These are phyloP conservation scores for Blastobotrys raffinosifermentans DNA, from an alignment of 1,139 yeast species.

Conservation along the genomic window DNA sequence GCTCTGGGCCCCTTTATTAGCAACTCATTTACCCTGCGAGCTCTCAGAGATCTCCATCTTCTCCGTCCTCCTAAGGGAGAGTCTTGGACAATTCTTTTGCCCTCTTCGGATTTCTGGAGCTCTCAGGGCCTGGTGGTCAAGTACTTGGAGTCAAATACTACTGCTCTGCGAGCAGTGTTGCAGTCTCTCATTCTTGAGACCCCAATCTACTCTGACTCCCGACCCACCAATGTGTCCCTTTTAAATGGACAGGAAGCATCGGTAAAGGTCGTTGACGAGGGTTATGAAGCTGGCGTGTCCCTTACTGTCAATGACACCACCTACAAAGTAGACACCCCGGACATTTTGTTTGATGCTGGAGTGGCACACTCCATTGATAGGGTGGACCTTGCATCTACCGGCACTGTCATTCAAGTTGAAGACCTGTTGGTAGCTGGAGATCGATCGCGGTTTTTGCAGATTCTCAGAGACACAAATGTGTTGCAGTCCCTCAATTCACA, in stretches of 20 bases:
- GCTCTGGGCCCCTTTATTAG: slow-evolving; percentile 52
- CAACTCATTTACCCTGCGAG: slow-evolving; percentile 47
- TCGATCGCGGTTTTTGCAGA: slow-evolving; percentile 39
- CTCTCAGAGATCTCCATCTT: slow-evolving; percentile 46
- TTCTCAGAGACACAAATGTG: slow-evolving; percentile 40
- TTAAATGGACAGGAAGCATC: slow-evolving; percentile 36
- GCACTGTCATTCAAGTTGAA: slow-evolving; percentile 46
- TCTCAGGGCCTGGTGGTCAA: slow-evolving; percentile 54
- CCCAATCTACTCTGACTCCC: slow-evolving; percentile 61
- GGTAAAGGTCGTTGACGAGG: slow-evolving; percentile 12
- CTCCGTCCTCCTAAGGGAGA: slow-evolving; percentile 41
- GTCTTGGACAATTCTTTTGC: slow-evolving; percentile 76
- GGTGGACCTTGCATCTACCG: slow-evolving; percentile 48
- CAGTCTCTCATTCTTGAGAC: slow-evolving; percentile 57
- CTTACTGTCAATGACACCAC: slow-evolving; percentile 26
- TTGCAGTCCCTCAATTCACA: slow-evolving; percentile 22
- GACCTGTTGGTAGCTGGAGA: slow-evolving; percentile 54
- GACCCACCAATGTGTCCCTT: slow-evolving; percentile 24
- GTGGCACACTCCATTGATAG: slow-evolving; percentile 68
- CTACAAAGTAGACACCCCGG: slow-evolving; percentile 41
- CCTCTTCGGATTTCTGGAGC: slow-evolving; percentile 75
- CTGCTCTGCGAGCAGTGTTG: slow-evolving; percentile 47
- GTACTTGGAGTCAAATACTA: slow-evolving; percentile 50
- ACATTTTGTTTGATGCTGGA: slow-evolving; percentile 75
- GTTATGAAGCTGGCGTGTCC: slow-evolving; percentile 16